Conservation (phyloP, 2,329 filamentous ascomycete species). For the Beauveria sp. region DNA sequence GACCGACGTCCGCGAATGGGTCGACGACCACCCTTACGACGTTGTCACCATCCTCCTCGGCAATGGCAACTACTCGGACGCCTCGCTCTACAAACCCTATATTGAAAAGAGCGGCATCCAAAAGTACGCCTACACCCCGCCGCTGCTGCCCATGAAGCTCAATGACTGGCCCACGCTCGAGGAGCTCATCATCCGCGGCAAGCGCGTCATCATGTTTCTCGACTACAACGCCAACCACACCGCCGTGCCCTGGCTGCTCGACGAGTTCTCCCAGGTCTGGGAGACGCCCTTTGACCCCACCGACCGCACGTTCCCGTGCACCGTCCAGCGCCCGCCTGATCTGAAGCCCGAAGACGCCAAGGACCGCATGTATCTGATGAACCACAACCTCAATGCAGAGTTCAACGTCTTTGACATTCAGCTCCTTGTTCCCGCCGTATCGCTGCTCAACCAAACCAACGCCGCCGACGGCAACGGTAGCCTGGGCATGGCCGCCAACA, state of each 20-base stretch:
- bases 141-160: slow-evolving; percentile 60
- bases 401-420: slow-evolving; percentile 57
- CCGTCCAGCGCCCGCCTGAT: slow-evolving; percentile 65
- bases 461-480: slow-evolving; percentile 56
- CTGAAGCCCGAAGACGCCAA: slow-evolving; percentile 46
- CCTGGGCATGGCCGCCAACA: slow-evolving; percentile 54
- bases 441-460: slow-evolving; percentile 66
- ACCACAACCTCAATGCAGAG: slow-evolving; percentile 84
- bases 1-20: slow-evolving; percentile 61
- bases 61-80: slow-evolving; percentile 67
- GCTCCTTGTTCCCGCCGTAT: slow-evolving; percentile 65
- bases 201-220: slow-evolving; percentile 73
- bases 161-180: slow-evolving; percentile 78
- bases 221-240: slow-evolving; percentile 79
- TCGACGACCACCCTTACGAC: slow-evolving; percentile 71
- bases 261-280: slow-evolving; percentile 85
- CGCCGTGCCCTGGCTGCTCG: slow-evolving; percentile 73
- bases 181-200: slow-evolving; percentile 62
- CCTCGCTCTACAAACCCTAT: slow-evolving; percentile 56
- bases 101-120: slow-evolving; percentile 66
- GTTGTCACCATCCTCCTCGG: slow-evolving; percentile 81
- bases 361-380: slow-evolving; percentile 69
- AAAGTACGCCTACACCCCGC: slow-evolving; percentile 66
- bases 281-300: slow-evolving; percentile 78
- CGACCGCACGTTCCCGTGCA: slow-evolving; percentile 65